phyloP scores from a whole-genome alignment of 371 early-diverging fungal species.

The Choanephora cucurbitarum region DNA sequence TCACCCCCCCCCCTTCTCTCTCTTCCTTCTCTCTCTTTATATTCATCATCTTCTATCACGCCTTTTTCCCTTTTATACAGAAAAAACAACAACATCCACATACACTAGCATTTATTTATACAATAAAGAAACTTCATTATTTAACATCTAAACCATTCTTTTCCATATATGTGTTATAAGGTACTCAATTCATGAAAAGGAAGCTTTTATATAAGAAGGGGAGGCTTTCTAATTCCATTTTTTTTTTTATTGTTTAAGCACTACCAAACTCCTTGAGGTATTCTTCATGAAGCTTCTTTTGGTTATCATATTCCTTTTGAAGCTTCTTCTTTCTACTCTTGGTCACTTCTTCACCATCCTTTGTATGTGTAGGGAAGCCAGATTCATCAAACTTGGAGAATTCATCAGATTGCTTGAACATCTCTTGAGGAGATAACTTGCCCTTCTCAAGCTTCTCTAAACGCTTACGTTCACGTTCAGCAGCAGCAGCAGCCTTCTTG shows the following conservation, averaged over 20 bases:
- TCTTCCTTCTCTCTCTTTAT: background rate
- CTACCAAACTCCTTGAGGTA: constrained; percentile 52
- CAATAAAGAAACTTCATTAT: background rate
- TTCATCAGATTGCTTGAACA: constrained; percentile 70
- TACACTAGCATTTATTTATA: background rate
- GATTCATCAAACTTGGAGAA: constrained; percentile 83
- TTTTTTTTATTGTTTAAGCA: background rate
- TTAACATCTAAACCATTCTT: background rate
- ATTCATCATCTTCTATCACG: no score
- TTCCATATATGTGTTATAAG: no score
- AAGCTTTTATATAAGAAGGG: no score
- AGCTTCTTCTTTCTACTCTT: constrained; percentile 88
- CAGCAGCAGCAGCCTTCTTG: constrained; percentile 65
- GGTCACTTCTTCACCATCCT: constrained; percentile 78
- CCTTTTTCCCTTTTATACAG: no score
- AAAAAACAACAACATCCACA: no score
- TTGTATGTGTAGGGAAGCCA: constrained; percentile 89
- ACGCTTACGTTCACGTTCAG: constrained; percentile 66
- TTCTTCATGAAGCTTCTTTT: constrained; percentile 86
- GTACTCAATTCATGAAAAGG: no score
- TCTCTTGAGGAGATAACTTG: constrained; percentile 69
- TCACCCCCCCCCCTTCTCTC: background rate
- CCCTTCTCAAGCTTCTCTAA: constrained; percentile 79
- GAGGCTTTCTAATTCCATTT: background rate
- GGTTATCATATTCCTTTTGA: constrained; percentile 81